Evolutionary conservation across 768 basidiomycete species (phyloP), one percentile per base, ranked within the genome.

Genomic region (Mycena sanguinolenta): DNA sequence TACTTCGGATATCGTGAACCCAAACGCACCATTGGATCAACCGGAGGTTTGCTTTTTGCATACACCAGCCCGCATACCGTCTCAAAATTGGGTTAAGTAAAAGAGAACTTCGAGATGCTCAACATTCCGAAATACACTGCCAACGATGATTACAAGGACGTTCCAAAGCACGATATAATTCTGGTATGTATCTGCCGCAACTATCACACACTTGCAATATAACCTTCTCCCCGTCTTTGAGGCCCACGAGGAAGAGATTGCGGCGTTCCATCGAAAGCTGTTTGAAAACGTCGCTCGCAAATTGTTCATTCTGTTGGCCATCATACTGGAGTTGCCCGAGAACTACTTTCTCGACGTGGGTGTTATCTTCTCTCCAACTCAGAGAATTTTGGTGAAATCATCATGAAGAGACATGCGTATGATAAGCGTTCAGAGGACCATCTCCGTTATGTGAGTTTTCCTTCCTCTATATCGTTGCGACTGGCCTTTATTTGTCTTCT

Each of bases 251-350:
- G 74, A 75, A 27, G 76, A 77, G 53, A 79, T 81, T 42, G 75
- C 77, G 0, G 73, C 76, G 4, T 82, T 82, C 73, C 77, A 78
- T 27, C 70, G 75, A 52, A 71, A 77, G 32, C 73, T 81, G 44
- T 81, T 79, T 76, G 74, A 77, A 32, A 75, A 79, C 36, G 80
- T 83, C 27, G 69, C 77, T 17, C 65, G 75, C 17, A 78, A 75
- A 34, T 74, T 82, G 10, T 77, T 81, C 63, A 71, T 79, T 27
- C 74, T 82, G 13, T 75, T 82, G 55, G 84, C 86, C 0, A 75
- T 84, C 49, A 82, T 84, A 54, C 77, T 87, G 32, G 85, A 87
- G 64, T 77, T 87, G 39, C 86, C 86, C 13, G 85, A 87, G 67
- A 78, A 86, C n/a, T 77, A 82, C 8, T 75, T 87, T 23, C 78